Percentiles rank a stretch among this genome's conserved stretches.
Evolutionary conservation across 148 eudicot species (phyloP).

Genomic region (Camellia sinensis): DNA sequence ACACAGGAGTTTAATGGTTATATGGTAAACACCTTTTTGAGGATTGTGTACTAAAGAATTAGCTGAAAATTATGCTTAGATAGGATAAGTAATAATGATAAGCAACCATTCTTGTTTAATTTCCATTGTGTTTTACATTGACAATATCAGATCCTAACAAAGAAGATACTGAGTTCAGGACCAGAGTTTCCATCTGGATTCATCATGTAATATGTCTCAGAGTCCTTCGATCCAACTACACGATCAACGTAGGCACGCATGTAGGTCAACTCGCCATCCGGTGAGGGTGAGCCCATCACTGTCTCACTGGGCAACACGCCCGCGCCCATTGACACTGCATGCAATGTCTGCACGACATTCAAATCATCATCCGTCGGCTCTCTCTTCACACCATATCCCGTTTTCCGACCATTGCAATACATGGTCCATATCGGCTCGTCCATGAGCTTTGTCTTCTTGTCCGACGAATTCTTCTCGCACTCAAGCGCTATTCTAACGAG

Average conservation of each 20-base stretch:
- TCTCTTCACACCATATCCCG: conserved; percentile 70
- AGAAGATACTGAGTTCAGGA: conserved; percentile 86
- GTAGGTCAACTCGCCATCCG: conserved; percentile 76
- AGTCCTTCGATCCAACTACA: conserved; percentile 71
- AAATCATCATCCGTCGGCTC: conserved; percentile 77
- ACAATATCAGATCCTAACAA: conserved; percentile 50
- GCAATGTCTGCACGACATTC: conserved; percentile 62
- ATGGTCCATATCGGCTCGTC: conserved; percentile 86
- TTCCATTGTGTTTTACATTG: not conserved
- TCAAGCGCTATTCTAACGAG: conserved; percentile 73
- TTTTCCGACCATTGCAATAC: conserved; percentile 68
- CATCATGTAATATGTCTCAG: conserved; percentile 89
- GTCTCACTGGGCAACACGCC: conserved; percentile 55
- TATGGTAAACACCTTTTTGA: not conserved
- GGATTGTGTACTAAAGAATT: not conserved
- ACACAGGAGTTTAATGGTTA: not conserved
- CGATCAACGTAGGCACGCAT: conserved; percentile 80
- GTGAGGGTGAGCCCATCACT: not conserved
- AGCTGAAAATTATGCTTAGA: not conserved
- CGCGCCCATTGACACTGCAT: conserved; percentile 86
- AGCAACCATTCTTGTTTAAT: too few relatives aligned
- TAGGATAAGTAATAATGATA: not conserved
- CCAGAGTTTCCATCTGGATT: conserved; percentile 78
- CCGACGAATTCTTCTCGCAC: conserved; percentile 51
- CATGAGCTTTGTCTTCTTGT: conserved; percentile 49